These are phyloP conservation scores for Pleurozium schreberi DNA, from an alignment of 225 moss, liverwort and hornwort genomes.

Conservation along the genomic window DNA sequence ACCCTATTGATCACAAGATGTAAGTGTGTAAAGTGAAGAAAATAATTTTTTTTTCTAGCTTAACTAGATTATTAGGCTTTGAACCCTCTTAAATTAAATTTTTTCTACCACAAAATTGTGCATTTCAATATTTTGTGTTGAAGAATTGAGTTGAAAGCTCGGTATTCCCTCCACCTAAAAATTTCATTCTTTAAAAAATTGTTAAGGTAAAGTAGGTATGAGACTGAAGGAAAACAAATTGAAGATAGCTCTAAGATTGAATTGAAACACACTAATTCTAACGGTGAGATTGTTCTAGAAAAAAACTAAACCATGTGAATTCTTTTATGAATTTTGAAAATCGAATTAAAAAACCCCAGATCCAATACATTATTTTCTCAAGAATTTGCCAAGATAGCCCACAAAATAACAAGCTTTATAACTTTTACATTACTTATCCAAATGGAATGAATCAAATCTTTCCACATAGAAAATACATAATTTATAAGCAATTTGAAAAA, in stretches of 20 bases:
- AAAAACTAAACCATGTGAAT: neutral
- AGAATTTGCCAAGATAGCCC: neutral
- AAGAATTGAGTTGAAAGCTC: neutral
- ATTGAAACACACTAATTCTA: neutral
- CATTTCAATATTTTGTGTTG: neutral
- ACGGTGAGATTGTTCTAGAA: neutral
- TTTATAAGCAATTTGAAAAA: neutral
- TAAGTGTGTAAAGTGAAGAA: too few species aligned
- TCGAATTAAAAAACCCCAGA: accelerated
- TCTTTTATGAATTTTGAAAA: neutral
- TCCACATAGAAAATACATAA: neutral
- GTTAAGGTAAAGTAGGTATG: neutral
- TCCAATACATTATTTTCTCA: neutral
- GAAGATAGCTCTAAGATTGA: neutral
- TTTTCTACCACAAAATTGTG: too few species aligned
- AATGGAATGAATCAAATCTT: neutral
- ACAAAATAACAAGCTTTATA: neutral
- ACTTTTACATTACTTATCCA: neutral
- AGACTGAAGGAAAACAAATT: neutral
- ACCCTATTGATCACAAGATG: too few species aligned
- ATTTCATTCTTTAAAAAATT: neutral
- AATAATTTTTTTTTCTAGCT: too few species aligned
- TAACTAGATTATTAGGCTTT: too few species aligned
- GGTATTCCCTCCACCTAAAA: accelerated
- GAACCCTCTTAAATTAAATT: too few species aligned